Base-by-base conservation (phyloP, 192 early-diverging fungal species). In the Powellomyces hirtus region DNA sequence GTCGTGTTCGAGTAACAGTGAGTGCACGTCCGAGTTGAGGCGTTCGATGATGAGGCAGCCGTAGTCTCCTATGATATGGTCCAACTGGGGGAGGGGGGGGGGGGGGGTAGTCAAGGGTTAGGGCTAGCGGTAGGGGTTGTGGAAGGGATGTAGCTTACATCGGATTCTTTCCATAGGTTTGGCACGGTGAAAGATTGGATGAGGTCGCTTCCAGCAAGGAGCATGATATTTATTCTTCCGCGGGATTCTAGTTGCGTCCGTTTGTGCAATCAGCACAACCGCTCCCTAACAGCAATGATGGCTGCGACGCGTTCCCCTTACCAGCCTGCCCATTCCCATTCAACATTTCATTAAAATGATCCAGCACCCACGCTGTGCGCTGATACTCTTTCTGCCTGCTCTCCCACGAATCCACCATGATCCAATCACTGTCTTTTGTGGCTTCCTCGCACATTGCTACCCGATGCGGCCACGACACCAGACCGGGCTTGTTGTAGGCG, bases 371-470 rank as follows among this genome's bases (percentile, higher is more conserved):
- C 0, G 91, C 92, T 0, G 97, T 98, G 22, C 91, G 78, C 68
- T 89, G 87, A 65, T 94, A 97, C 37, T 81, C 84, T 16, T 77
- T 69, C 73, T 94, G 92, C 58, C 86, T 58, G 46, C 89, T 82
- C 70, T 99, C 97, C 95, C 95, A 99, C 50, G 84, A 80, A 80
- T 99, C 97, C 16, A 97, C 93, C 92, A 95, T 96, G 26, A 99
- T 74, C 92, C 94, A 99, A n/a, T 84, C 76, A 44, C 84, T 90
- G 55, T 88, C 86, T 62, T 90, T 84, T 0, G 90, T 88, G 1
- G 94, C 95, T 36, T 92, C 72, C 64, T 93, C 84, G 79, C 94
- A 96, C 97, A 99, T 99, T 24, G 81, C 76, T 10, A 98, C 93
- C 26, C 97, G 84, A 76, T 99, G 92, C 51, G 84, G 74, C 64